phyloP scores from a whole-genome alignment of 306 rosid genomes.

The Vigna hirtella region DNA sequence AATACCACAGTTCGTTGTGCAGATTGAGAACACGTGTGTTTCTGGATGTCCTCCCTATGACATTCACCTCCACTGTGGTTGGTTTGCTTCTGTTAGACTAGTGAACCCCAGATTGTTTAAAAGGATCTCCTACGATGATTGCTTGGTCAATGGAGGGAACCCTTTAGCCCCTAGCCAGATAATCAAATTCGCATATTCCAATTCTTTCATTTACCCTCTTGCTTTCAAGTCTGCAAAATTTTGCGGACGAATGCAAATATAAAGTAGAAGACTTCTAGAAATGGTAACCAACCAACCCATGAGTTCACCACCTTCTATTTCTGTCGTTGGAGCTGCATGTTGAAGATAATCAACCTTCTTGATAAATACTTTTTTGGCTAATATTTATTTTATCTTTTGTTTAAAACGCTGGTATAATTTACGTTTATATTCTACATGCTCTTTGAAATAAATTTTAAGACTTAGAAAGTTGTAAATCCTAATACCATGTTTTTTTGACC shows the following conservation, averaged over 20 bases:
- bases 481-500: too few relatives aligned
- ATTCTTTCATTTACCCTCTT: constrained; percentile 70
- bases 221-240: constrained; percentile 63
- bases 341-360: too few relatives aligned
- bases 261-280: constrained; percentile 30
- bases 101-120: constrained; percentile 65
- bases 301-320: background rate
- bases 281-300: background rate
- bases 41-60: constrained; percentile 63
- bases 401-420: too few relatives aligned
- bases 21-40: constrained; percentile 74
- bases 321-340: too few relatives aligned
- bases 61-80: constrained; percentile 73
- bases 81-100: constrained; percentile 76
- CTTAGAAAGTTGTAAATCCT: too few relatives aligned
- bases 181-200: constrained; percentile 68
- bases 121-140: constrained; percentile 68
- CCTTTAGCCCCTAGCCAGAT: constrained; percentile 52
- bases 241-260: constrained; percentile 53
- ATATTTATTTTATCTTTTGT: too few relatives aligned
- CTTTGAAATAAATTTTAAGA: too few relatives aligned
- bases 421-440: too few relatives aligned
- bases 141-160: constrained; percentile 73
- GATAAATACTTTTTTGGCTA: too few relatives aligned
- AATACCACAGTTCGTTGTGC: constrained; percentile 67